Base-by-base conservation (phyloP, 768 basidiomycete genomes). In the Tylopilus sp. region DNA sequence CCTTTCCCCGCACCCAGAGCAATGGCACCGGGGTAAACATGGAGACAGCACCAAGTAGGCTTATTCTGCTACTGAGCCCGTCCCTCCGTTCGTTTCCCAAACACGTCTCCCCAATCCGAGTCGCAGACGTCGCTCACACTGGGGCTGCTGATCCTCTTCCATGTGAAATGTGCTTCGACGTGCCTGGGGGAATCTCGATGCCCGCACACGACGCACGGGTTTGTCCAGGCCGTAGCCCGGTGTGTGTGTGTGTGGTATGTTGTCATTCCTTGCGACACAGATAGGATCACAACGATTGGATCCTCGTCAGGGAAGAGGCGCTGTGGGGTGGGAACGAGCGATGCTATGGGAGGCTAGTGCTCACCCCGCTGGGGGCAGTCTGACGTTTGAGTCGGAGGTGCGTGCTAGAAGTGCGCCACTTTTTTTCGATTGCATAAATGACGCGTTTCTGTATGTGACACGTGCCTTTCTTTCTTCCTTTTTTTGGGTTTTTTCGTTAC, bases 171-270 rank as follows among this genome's bases (percentile, higher is more conserved):
- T 28, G n/a, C n/a, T 25, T 21, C 58, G 26, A 22, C 20, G 50
- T 52, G 48, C 47, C 44, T 47, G 31, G 31, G 25, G n/a, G 1
- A 31, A 5, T 41, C 40, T 42, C 41, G 52, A 56, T 60, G n/a
- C 61, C n/a, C 70, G 15, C 64, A 72, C 41, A 67, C 53, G 48
- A 60, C 76, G 41, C 71, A 73, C 28, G 62, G 72, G 36, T 73
- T 65, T 52, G 75, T 76, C 15, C 22, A 20, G 38, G 28, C 20
- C 12, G 18, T 52, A 17, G 22, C 21, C 11, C n/a, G 22, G 51
- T 38, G 44, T 39, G 67, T 31, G 28, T 28, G 28, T 28, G n/a
- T n/a, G n/a, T n/a, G n/a, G n/a, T n/a, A n/a, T n/a, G n/a, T n/a
- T n/a, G n/a, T n/a, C n/a, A 31, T 13, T 9, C 31, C 31, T 31